Evolutionary conservation across 257 asterid genomes (phyloP).

Genomic region (Solanum tarapatanum): DNA sequence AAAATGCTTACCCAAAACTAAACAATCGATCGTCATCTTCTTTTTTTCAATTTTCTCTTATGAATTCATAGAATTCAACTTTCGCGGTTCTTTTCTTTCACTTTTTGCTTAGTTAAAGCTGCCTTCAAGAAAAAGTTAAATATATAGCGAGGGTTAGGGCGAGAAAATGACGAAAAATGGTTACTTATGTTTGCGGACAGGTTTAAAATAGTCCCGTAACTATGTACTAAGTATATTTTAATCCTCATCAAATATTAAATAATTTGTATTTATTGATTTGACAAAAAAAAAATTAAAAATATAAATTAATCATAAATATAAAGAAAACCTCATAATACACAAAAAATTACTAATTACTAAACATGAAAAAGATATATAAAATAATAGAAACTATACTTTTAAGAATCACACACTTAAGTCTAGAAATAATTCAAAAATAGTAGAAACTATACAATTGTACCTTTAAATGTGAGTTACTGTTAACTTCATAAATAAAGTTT

Average conservation of each 20-base stretch:
- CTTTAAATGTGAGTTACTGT: background rate
- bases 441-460: background rate
- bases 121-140: background rate
- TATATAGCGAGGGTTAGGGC: background rate
- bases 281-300: too few species aligned
- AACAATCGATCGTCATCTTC: slow-evolving; percentile 9
- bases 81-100: background rate
- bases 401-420: background rate
- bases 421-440: background rate
- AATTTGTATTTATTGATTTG: background rate
- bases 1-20: slow-evolving; percentile 5
- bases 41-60: background rate
- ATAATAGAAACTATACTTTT: too few species aligned
- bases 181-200: background rate
- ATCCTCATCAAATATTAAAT: background rate
- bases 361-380: too few species aligned
- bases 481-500: too few species aligned
- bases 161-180: background rate
- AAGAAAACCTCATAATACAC: background rate
- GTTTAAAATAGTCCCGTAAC: background rate
- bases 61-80: background rate
- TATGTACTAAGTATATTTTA: too few species aligned
- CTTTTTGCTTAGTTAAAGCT: background rate
- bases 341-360: too few species aligned
- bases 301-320: too few species aligned